These are phyloP conservation scores for Xylariaceae sp. DNA, from an alignment of 2,329 filamentous ascomycete species.

Conservation along the genomic window DNA sequence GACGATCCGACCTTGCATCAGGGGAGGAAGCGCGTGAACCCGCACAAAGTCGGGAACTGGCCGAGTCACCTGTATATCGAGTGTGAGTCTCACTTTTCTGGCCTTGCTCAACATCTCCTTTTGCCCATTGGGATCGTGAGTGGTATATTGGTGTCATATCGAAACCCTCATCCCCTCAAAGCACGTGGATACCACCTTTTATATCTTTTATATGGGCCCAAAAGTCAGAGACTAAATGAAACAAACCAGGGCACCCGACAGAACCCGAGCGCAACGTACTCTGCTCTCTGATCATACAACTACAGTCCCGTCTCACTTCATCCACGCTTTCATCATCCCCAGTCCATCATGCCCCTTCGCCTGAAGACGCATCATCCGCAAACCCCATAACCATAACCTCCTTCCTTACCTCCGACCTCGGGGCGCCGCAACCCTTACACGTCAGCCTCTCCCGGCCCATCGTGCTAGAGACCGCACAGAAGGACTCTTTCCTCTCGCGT, in stretches of 20 bases:
- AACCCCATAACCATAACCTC: constrained; percentile 58
- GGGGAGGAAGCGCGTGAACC: constrained; percentile 73
- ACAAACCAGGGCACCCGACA: constrained; percentile 25
- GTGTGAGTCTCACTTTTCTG: constrained; percentile 53
- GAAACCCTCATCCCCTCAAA: background rate
- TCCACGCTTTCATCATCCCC: too few species aligned
- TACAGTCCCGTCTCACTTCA: background rate
- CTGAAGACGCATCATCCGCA: constrained; percentile 24
- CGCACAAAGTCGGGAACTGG: constrained; percentile 87
- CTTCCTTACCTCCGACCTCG: constrained; percentile 72
- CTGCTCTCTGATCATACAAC: constrained; percentile 38
- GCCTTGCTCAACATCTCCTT: background rate
- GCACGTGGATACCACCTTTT: background rate
- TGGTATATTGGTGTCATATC: too few species aligned
- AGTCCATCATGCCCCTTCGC: constrained; percentile 8
- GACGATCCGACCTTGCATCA: constrained; percentile 84
- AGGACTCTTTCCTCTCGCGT: constrained; percentile 58
- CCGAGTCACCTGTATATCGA: constrained; percentile 89
- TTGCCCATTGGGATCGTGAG: too few species aligned
- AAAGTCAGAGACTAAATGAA: background rate
- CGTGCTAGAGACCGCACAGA: constrained; percentile 65
- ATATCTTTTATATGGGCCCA: too few species aligned
- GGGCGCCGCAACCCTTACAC: constrained; percentile 74
- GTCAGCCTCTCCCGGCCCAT: constrained; percentile 85
- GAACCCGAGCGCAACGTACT: constrained; percentile 36